A percentile compares a stretch with the other conserved stretches of the same genome.
phyloP scores from a whole-genome alignment of 2,329 filamentous ascomycete genomes.

The Aspergillus melleus region DNA sequence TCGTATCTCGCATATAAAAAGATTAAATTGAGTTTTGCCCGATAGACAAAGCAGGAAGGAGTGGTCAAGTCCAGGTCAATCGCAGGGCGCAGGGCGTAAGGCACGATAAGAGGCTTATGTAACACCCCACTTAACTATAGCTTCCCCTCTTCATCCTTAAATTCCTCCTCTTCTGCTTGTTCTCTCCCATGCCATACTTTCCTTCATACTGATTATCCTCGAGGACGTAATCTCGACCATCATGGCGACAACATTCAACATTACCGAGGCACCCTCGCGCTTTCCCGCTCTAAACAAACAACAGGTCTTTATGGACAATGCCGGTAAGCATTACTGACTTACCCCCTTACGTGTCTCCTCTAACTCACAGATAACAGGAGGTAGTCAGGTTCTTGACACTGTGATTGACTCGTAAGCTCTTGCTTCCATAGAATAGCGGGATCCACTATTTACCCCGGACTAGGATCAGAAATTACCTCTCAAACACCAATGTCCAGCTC shows the following conservation, averaged over 20 bases:
- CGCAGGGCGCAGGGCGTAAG: too few relatives aligned
- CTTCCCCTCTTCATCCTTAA: too few relatives aligned
- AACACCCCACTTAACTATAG: too few relatives aligned
- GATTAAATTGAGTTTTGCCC: too few relatives aligned
- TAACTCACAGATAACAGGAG: slow-evolving; percentile 46
- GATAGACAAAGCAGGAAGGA: too few relatives aligned
- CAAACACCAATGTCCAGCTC: slow-evolving; percentile 71
- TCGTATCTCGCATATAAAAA: too few relatives aligned
- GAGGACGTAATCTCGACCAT: not conserved
- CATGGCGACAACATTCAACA: slow-evolving; percentile 47
- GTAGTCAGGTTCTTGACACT: slow-evolving; percentile 66
- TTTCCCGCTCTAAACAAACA: slow-evolving; percentile 69
- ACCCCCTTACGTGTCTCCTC: not conserved
- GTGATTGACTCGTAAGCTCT: slow-evolving; percentile 64
- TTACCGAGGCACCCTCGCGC: slow-evolving; percentile 55
- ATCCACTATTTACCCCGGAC: slow-evolving; percentile 2
- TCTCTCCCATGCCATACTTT: too few relatives aligned
- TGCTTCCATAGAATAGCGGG: not conserved
- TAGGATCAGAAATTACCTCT: slow-evolving; percentile 66
- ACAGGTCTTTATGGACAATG: slow-evolving; percentile 76
- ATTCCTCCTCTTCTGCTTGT: too few relatives aligned
- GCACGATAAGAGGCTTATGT: too few relatives aligned
- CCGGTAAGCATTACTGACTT: slow-evolving; percentile 18
- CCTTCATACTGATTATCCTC: not conserved
- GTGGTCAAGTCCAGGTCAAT: too few relatives aligned